Evolutionary conservation across 352 stramenopile species (phyloP), one percentile per base, ranked within the genome.

Genomic region (Globisporangium mamillatum): DNA sequence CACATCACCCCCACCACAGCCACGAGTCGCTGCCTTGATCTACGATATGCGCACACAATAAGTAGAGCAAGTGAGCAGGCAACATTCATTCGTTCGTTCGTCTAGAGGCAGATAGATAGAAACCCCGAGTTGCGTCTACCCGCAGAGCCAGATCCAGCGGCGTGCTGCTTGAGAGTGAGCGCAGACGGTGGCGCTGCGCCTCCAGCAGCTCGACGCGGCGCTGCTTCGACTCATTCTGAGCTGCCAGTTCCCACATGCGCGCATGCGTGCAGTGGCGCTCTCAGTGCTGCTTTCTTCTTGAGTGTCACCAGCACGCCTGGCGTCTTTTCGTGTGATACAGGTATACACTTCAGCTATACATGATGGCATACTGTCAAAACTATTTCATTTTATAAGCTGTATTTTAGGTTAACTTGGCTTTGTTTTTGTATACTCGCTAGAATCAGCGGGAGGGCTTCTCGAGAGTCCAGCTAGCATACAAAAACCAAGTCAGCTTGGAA

Each of bases 171-270:
- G 18, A 44, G 8, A 44, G 34, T 6, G 46, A 9, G 22, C n/a
- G 44, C 9, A 48, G n/a, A 1, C 57, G 46, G 22, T 24, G 56
- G 32, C 29, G 44, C 32, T 65, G 44, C 10, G 16, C 32, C 32
- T 64, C 24, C 32, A 70, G 36, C 29, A 29, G 4, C 16, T 64
- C 44, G 44, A 65, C 7, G 24, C 64, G 64, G 7, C 24, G 57
- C 46, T 55, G 25, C 12, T 22, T 34, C 7, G 64, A 58, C 14
- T 46, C 46, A 0, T 50, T 32, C 57, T 70, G 64, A 32, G 32
- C 57, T 16, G 44, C 64, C 25, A 61, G 46, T 16, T 32, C 57
- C 64, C 64, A 65, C 64, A 70, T 70, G 20, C 4, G 12, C 4
- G 38, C 38, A 20, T 16, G 38, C 38, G 38, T 14, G 24, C 4